A percentile compares a stretch with the other conserved stretches of the same genome.
These are phyloP conservation scores for Heterococcus sp. DNA, from an alignment of 108 stramenopile genomes.

Conservation along the genomic window DNA sequence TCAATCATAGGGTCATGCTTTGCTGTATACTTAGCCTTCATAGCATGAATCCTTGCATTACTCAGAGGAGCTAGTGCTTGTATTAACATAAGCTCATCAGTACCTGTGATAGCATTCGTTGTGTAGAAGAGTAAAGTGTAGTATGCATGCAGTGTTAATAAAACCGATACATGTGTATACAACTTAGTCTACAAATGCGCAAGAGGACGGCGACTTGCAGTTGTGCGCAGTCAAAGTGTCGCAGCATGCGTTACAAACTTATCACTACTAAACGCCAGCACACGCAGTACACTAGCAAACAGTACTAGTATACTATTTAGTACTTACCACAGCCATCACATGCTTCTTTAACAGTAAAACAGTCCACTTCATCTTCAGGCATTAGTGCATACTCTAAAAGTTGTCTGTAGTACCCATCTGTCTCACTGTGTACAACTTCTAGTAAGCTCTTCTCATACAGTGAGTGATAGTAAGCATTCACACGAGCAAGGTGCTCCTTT, in stretches of 20 bases:
- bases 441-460: conserved; percentile 19
- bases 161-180: too few species aligned
- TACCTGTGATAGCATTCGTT: too few species aligned
- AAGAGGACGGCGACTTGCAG: too few species aligned
- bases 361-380: neutral
- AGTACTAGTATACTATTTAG: too few species aligned
- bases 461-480: conserved; percentile 31
- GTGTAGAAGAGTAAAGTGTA: too few species aligned
- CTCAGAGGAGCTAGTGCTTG: neutral
- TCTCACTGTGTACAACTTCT: conserved; percentile 12
- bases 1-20: neutral
- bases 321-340: neutral
- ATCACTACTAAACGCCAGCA: too few species aligned
- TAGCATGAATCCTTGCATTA: neutral
- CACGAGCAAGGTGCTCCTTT: conserved; percentile 25
- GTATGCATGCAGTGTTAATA: too few species aligned
- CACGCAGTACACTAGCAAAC: too few species aligned
- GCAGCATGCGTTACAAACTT: too few species aligned
- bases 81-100: neutral
- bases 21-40: neutral
- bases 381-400: neutral
- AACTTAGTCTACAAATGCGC: too few species aligned
- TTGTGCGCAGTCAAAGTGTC: too few species aligned
- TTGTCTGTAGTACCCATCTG: conserved; percentile 7
- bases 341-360: neutral